Conservation (phyloP, 768 basidiomycete species). For the Panaeolus cyanescens region DNA sequence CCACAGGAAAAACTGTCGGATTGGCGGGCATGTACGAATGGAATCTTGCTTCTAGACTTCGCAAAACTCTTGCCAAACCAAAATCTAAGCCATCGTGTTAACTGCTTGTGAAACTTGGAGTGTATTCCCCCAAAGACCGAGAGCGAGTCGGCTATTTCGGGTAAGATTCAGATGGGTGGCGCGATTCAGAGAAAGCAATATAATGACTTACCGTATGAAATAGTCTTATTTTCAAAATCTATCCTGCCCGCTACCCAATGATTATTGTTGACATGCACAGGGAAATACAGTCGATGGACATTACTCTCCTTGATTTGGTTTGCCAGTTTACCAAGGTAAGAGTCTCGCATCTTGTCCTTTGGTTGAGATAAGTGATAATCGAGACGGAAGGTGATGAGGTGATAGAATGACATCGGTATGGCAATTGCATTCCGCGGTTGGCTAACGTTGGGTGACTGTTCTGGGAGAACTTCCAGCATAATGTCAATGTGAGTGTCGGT, state of each 20-base stretch:
- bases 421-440: neutral
- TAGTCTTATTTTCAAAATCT: conserved; percentile 7
- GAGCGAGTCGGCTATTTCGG: conserved; percentile 1
- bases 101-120: neutral
- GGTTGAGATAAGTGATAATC: neutral
- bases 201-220: conserved; percentile 7
- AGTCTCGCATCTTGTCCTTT: neutral
- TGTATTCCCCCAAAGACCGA: conserved; percentile 1
- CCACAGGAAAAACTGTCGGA: conserved; percentile 20
- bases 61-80: neutral
- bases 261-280: conserved; percentile 5
- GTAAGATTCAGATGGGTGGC: neutral
- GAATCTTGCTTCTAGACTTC: neutral
- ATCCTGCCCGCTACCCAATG: conserved; percentile 8
- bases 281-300: conserved; percentile 3
- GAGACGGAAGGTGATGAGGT: neutral
- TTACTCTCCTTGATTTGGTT: conserved; percentile 1
- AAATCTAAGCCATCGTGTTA: conserved; percentile 5
- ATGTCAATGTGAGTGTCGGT: conserved; percentile 8
- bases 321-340: neutral
- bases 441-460: neutral
- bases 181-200: neutral
- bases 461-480: conserved; percentile 7
- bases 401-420: neutral
- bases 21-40: conserved; percentile 11